Conservation (phyloP, 2,329 filamentous ascomycete species). For the Arthroderma sp. region DNA sequence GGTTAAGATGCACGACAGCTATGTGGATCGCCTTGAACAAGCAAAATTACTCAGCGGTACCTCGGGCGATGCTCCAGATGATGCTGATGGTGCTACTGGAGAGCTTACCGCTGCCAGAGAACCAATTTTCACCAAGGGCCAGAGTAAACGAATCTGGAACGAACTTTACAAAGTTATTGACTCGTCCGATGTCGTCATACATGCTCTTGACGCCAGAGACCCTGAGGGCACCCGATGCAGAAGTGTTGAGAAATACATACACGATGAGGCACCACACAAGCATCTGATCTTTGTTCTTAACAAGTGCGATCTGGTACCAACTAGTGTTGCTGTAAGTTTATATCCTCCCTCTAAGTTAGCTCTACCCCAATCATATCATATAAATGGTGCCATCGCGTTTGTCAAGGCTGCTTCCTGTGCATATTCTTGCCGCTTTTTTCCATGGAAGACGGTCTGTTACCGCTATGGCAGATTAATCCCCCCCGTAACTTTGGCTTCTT, state of each 20-base stretch:
- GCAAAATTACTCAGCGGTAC: conserved; percentile 62
- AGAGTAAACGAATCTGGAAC: conserved; percentile 94
- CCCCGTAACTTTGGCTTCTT: conserved; percentile 54
- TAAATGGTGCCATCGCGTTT: conserved; percentile 53
- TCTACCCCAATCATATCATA: background rate
- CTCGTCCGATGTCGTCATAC: conserved; percentile 91
- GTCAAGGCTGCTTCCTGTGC: conserved; percentile 62
- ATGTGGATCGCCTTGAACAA: conserved; percentile 69
- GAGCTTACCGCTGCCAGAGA: conserved; percentile 56
- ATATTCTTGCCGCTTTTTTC: conserved; percentile 17
- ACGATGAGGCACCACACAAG: conserved; percentile 89
- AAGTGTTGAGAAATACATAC: conserved; percentile 85
- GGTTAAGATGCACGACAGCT: conserved; percentile 67
- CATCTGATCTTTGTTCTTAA: conserved; percentile 83
- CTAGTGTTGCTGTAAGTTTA: conserved; percentile 80
- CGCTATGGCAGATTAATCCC: conserved; percentile 90
- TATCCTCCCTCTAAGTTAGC: conserved; percentile 13
- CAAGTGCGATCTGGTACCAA: conserved; percentile 87
- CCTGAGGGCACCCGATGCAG: conserved; percentile 81
- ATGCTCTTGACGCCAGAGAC: conserved; percentile 81
- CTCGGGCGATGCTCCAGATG: conserved; percentile 42
- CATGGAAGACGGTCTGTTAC: conserved; percentile 92
- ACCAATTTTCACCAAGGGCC: conserved; percentile 86
- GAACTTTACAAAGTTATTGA: conserved; percentile 93
- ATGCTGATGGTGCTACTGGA: conserved; percentile 36